Percentiles rank a stretch among this genome's conserved stretches.
Conservation (phyloP, 2,329 filamentous ascomycete genomes). For the Tolypocladium ovalisporum region DNA sequence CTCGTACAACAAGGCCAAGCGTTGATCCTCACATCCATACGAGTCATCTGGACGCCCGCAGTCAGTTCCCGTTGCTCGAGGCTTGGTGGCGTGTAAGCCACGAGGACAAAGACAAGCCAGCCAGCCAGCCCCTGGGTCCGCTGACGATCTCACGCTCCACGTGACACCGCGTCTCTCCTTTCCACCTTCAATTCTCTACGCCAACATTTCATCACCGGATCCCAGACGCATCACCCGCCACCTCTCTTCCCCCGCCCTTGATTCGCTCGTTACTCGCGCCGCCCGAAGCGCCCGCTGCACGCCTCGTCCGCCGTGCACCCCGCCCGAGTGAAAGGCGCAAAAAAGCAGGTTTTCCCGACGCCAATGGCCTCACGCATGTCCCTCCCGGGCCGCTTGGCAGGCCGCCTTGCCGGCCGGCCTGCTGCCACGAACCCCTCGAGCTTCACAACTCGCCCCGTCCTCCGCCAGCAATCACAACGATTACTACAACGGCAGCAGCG, state of each 20-base stretch:
- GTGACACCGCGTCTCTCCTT: slow-evolving; percentile 1
- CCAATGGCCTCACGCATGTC: slow-evolving; percentile 22
- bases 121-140: background rate
- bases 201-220: background rate
- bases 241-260: background rate
- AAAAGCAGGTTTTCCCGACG: background rate
- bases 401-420: slow-evolving; percentile 8
- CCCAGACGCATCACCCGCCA: background rate
- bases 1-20: background rate
- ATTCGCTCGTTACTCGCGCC: background rate
- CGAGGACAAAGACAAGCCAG: background rate
- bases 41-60: too few relatives aligned
- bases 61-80: background rate
- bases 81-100: background rate
- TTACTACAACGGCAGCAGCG: background rate
- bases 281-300: background rate
- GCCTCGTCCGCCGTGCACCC: background rate
- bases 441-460: slow-evolving; percentile 5
- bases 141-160: background rate
- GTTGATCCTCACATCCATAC: background rate
- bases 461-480: slow-evolving; percentile 2
- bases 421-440: slow-evolving; percentile 3
- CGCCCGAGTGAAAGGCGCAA: background rate
- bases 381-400: slow-evolving; percentile 12
- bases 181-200: background rate